A percentile compares a stretch with the other conserved stretches of the same genome.
These are phyloP conservation scores for Calonectria henricotiae DNA, from an alignment of 2,329 filamentous ascomycete species.

Conservation along the genomic window DNA sequence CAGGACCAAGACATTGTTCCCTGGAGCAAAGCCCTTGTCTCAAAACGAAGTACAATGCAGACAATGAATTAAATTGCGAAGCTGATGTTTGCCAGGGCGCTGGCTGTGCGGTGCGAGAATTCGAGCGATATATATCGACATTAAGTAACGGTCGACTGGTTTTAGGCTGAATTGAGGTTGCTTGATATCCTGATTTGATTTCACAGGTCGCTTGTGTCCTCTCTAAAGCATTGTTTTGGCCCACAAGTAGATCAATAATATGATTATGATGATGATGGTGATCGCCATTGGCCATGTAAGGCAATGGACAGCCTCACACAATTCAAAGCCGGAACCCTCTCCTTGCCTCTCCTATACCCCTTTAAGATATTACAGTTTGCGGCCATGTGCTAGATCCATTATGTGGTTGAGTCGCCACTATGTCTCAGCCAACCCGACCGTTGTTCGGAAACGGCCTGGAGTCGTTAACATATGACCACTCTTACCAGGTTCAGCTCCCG, in stretches of 20 bases:
- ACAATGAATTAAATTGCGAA: neutral
- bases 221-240: neutral
- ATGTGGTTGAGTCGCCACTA: neutral
- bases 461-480: neutral
- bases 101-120: neutral
- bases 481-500: neutral
- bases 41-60: neutral
- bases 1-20: constrained; percentile 2
- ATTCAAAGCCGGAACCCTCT: neutral
- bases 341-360: too few species aligned
- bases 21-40: constrained; percentile 6
- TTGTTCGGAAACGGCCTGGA: neutral
- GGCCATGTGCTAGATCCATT: neutral
- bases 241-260: neutral
- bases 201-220: neutral
- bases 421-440: neutral
- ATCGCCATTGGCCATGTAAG: neutral
- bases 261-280: neutral
- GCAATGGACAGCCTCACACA: neutral
- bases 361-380: constrained; percentile 2
- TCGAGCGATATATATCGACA: too few species aligned
- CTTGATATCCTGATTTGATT: neutral
- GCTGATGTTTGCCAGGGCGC: neutral
- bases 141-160: neutral
- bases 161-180: neutral